Base-by-base conservation (phyloP, 2,329 filamentous ascomycete genomes). In the Diaporthe amygdali region DNA sequence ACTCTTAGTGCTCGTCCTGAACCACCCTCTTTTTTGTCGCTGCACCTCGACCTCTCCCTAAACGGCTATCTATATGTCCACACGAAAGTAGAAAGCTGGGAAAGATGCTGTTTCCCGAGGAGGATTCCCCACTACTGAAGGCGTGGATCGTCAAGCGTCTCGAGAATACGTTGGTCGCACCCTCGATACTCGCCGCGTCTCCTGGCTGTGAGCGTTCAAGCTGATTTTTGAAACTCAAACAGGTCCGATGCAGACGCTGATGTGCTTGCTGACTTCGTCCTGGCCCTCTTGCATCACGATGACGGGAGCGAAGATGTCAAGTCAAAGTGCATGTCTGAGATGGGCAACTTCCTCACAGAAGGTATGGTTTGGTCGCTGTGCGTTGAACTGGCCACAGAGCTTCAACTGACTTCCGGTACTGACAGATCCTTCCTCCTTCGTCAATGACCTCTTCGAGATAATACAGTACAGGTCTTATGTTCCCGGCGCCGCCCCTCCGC, bases 191-290 rank as follows among this genome's bases (percentile, higher is more conserved):
- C 55, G n/a, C 39, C 67, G 68, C 39, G 61, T 32, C 37, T 7
- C 15, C 14, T 15, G 10, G 30, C 22, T 7, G 12, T 12, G 27
- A 46, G 14, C 30, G 41, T 6, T 17, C 12, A 22, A 5, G n/a
- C 72, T 73, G 20, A 73, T 39, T 9, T 49, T 61, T 71, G n/a
- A 7, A 7, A 5, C 25, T 10, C 14, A 25, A 59, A 34, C 74
- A 94, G 93, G 67, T 94, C 92, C 34, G 93, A 95, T 77, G 93
- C 93, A 64, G 94, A 96, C 79, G 89, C 91, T 39, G 93, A 95
- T 77, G 93, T 96, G 6, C 90, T 96, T 3, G 93, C 93, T 56
- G 94, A 96, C 76, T 96, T 95, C 79, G 92, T 96, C n/a, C 86
- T 95, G 73, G 93, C 93, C 8, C 87, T 96, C 25, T 83, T 96